Evolutionary conservation across 2,329 filamentous ascomycete species (phyloP).

Genomic region (Pseudofabraea citricarpa): DNA sequence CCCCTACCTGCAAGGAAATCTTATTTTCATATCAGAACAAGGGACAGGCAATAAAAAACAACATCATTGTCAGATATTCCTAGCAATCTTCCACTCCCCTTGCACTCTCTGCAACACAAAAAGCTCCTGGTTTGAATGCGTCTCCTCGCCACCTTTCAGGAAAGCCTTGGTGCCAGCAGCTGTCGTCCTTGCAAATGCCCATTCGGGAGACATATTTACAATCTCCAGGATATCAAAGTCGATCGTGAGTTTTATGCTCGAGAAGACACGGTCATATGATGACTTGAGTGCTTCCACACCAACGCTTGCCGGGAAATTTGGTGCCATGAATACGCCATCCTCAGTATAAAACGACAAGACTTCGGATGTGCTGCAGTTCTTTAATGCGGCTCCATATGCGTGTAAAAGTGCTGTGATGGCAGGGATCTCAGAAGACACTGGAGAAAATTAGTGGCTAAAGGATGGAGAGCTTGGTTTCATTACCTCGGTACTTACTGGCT

Average conservation of each 20-base stretch:
- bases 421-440: neutral
- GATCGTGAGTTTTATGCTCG: slow-evolving; percentile 5
- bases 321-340: slow-evolving; percentile 7
- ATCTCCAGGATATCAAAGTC: slow-evolving; percentile 7
- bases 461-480: too few relatives aligned
- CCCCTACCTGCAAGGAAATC: too few relatives aligned
- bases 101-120: slow-evolving; percentile 7
- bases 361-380: slow-evolving; percentile 1
- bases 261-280: slow-evolving; percentile 4
- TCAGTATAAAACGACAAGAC: slow-evolving; percentile 2
- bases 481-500: too few relatives aligned
- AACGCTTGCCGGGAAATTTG: slow-evolving; percentile 5
- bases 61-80: too few relatives aligned
- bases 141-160: neutral
- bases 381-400: slow-evolving; percentile 1
- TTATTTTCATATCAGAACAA: too few relatives aligned
- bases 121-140: slow-evolving; percentile 6
- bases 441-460: too few relatives aligned
- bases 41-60: too few relatives aligned
- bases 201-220: neutral
- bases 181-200: slow-evolving; percentile 6
- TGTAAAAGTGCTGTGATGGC: slow-evolving; percentile 1
- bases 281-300: neutral
- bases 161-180: slow-evolving; percentile 1
- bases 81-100: slow-evolving; percentile 8